Evolutionary conservation across 2,329 filamentous ascomycete species (phyloP).

Genomic region (Ascochyta lentis): DNA sequence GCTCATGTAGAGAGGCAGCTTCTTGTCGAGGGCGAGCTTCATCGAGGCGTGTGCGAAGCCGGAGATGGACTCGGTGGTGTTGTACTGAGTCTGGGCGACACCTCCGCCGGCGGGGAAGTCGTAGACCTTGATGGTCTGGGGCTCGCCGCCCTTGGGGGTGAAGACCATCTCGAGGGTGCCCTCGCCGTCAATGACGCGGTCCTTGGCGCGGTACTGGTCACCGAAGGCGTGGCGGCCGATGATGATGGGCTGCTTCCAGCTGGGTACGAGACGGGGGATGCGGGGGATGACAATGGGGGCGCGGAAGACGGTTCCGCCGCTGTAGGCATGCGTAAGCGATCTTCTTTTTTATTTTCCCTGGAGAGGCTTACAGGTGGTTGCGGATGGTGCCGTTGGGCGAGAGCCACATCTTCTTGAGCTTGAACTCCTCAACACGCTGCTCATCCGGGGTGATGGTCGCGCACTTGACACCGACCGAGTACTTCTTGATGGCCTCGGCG

Average conservation of each 20-base stretch:
- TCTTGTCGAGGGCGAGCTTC: constrained; percentile 90
- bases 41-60: constrained; percentile 97
- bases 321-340: constrained; percentile 36
- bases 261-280: constrained; percentile 90
- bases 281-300: constrained; percentile 96
- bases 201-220: constrained; percentile 98
- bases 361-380: constrained; percentile 63
- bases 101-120: constrained; percentile 87
- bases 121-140: constrained; percentile 87
- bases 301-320: constrained; percentile 95
- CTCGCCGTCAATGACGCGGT: constrained; percentile 79
- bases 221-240: constrained; percentile 98
- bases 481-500: constrained; percentile 98
- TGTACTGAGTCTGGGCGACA: constrained; percentile 95
- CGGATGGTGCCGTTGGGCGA: constrained; percentile 91
- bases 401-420: constrained; percentile 99
- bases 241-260: constrained; percentile 99
- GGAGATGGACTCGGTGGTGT: constrained; percentile 92
- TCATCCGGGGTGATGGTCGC: constrained; percentile 99
- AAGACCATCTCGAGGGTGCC: constrained; percentile 95
- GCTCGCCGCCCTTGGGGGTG: constrained; percentile 80
- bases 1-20: constrained; percentile 97
- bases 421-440: constrained; percentile 94
- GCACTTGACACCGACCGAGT: constrained; percentile 98
- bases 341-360: background rate